phyloP scores from a whole-genome alignment of 148 eudicot species.

The Mesembryanthemum crystallinum region DNA sequence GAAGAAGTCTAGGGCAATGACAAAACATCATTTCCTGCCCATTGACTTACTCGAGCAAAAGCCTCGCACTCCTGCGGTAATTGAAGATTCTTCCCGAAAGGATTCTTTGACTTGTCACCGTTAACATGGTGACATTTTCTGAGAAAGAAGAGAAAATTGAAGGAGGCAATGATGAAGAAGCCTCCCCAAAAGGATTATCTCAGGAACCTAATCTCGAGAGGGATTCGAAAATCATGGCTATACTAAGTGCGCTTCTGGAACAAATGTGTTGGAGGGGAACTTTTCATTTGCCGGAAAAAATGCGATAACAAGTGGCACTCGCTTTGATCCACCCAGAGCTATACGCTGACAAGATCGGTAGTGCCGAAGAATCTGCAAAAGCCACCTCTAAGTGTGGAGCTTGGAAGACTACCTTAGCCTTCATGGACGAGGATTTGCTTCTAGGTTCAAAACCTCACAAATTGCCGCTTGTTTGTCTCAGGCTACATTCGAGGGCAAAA shows the following conservation, averaged over 20 bases:
- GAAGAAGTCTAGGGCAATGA: too few species aligned
- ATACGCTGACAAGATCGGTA: neutral
- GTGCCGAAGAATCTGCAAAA: neutral
- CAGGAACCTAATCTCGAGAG: neutral
- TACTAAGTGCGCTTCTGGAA: neutral
- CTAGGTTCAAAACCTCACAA: conserved; percentile 3
- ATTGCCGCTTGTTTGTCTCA: neutral
- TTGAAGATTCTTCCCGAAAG: neutral
- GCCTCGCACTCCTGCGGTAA: neutral
- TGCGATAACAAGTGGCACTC: neutral
- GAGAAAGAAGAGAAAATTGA: neutral
- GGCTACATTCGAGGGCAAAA: too few species aligned
- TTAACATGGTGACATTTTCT: neutral
- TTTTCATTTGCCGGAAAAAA: neutral
- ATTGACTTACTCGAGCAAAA: neutral
- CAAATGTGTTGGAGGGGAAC: neutral
- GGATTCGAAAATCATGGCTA: neutral
- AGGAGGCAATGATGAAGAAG: neutral
- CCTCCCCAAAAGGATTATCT: too few species aligned
- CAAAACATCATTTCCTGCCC: neutral
- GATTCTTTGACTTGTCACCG: neutral
- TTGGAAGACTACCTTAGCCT: neutral
- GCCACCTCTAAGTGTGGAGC: neutral
- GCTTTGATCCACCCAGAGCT: neutral
- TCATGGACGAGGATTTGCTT: neutral